Conservation (phyloP, 371 early-diverging fungal species). For the Coemansia sp. region DNA sequence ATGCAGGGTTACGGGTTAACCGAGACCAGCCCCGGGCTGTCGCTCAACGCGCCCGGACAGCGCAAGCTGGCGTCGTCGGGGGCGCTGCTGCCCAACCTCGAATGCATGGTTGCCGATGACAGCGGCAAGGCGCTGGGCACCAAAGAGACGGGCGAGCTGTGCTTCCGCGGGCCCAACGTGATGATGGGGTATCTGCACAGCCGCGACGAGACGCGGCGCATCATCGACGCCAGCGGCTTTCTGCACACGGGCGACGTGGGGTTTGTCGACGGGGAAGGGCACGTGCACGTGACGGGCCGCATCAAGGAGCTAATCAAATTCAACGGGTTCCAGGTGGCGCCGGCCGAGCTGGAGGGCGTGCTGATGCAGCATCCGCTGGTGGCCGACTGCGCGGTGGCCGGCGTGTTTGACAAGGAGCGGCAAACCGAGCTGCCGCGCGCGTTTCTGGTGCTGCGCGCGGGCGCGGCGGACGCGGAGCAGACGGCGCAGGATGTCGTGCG, state of each 20-base stretch:
- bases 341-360: conserved; percentile 78
- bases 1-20: conserved; percentile 77
- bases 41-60: conserved; percentile 39
- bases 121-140: no score
- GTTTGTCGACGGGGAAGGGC: not conserved
- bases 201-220: conserved; percentile 63
- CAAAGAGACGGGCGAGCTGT: conserved; percentile 63
- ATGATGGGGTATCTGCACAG: conserved; percentile 78
- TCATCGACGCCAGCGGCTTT: conserved; percentile 71
- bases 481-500: conserved; percentile 48
- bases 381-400: conserved; percentile 75
- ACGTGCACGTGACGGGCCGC: conserved; percentile 10
- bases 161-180: conserved; percentile 79
- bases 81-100: conserved; percentile 62
- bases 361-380: conserved; percentile 69
- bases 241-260: conserved; percentile 86
- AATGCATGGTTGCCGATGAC: conserved; percentile 68
- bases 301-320: conserved; percentile 77
- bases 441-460: conserved; percentile 62
- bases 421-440: conserved; percentile 83
- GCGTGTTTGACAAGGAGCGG: conserved; percentile 59
- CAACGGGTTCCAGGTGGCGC: conserved; percentile 78
- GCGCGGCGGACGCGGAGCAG: conserved; percentile 6
- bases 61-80: conserved; percentile 56
- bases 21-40: conserved; percentile 60